Conservation (phyloP, 192 early-diverging fungal genomes). For the Backusella liffmaniae region DNA sequence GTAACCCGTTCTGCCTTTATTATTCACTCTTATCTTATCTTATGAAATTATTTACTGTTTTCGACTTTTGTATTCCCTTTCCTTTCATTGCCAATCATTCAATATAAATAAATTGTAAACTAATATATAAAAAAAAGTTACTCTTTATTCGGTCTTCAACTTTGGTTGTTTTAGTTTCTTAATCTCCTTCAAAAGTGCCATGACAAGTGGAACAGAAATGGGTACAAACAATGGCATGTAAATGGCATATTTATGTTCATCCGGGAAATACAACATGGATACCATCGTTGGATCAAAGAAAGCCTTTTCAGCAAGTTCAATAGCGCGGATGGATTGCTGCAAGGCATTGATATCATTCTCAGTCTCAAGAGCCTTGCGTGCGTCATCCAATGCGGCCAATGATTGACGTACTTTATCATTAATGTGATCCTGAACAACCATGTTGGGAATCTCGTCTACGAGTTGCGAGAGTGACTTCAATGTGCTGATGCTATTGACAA, state of each 20-base stretch:
- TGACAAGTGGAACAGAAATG: constrained; percentile 68
- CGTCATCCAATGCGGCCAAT: constrained; percentile 34
- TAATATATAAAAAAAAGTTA: background rate
- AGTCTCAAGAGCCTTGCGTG: constrained; percentile 36
- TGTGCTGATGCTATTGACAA: constrained; percentile 71
- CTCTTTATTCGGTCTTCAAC: background rate
- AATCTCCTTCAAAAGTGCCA: constrained; percentile 50
- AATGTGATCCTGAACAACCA: constrained; percentile 92
- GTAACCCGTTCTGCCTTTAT: background rate
- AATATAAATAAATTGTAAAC: background rate
- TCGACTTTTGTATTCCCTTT: background rate
- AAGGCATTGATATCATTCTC: constrained; percentile 52
- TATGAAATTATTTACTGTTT: background rate
- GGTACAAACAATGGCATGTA: constrained; percentile 97
- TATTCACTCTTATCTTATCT: background rate
- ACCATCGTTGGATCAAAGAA: constrained; percentile 99
- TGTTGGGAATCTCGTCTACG: constrained; percentile 78
- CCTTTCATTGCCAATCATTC: background rate
- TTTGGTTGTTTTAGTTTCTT: constrained; percentile 35
- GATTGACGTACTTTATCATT: constrained; percentile 41
- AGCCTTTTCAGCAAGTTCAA: constrained; percentile 75
- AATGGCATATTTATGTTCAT: constrained; percentile 96
- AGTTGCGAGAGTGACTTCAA: constrained; percentile 79
- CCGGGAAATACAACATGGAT: constrained; percentile 95
- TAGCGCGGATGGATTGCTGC: constrained; percentile 57